These are phyloP conservation scores for Metarhizium guizhouense DNA, from an alignment of 2,329 filamentous ascomycete genomes.

Conservation along the genomic window DNA sequence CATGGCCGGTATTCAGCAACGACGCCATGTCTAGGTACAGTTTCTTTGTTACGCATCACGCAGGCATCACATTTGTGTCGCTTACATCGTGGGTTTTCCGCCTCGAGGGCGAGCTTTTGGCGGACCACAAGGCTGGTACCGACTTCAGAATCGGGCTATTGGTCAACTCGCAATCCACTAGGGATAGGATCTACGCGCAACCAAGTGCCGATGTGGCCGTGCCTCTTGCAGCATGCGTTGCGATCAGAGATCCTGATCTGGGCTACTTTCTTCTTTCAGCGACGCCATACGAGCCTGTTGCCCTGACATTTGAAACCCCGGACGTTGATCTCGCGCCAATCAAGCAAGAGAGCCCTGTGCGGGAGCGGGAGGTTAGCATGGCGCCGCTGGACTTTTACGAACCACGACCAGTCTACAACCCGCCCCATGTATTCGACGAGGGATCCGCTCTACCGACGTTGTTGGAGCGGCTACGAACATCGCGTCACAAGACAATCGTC, in stretches of 20 bases:
- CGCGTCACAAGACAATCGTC: constrained; percentile 50
- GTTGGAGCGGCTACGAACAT: constrained; percentile 47
- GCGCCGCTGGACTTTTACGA: constrained; percentile 45
- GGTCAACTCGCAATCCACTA: constrained; percentile 47
- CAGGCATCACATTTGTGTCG: constrained; percentile 51
- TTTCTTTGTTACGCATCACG: constrained; percentile 54
- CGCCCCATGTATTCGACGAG: constrained; percentile 51
- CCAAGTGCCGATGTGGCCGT: constrained; percentile 34
- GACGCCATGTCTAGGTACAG: constrained; percentile 54
- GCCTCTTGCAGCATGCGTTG: constrained; percentile 44
- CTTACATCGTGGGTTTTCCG: constrained; percentile 55
- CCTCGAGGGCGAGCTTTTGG: constrained; percentile 50
- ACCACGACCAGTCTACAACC: constrained; percentile 58
- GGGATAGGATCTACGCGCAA: constrained; percentile 50
- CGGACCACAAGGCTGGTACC: constrained; percentile 46
- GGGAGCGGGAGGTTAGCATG: constrained; percentile 32
- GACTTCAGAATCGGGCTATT: constrained; percentile 54
- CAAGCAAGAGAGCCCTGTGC: constrained; percentile 32
- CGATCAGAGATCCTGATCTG: constrained; percentile 51
- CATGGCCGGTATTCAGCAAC: constrained; percentile 54
- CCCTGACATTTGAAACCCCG: constrained; percentile 50
- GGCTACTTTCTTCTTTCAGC: constrained; percentile 55
- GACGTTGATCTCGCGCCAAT: constrained; percentile 40
- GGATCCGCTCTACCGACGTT: constrained; percentile 46
- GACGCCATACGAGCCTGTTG: constrained; percentile 48